Evolutionary conservation across 306 rosid genomes (phyloP).

Genomic region (Mucuna pruriens): DNA sequence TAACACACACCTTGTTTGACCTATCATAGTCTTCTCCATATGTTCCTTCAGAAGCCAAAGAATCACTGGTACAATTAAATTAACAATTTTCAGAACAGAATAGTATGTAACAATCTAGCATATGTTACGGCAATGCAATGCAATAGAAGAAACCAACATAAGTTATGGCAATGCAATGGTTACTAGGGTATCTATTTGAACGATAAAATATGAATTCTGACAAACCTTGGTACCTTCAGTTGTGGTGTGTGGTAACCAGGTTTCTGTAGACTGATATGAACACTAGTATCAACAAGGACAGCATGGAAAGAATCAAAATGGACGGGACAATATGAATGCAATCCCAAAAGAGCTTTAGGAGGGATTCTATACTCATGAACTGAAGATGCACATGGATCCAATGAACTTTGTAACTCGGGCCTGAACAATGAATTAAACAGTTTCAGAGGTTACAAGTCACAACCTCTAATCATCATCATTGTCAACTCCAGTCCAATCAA

Average conservation of each 20-base stretch:
- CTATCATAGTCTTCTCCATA: conserved; percentile 41
- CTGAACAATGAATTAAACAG: conserved; percentile 49
- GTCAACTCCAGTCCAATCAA: conserved; percentile 31
- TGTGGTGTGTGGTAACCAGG: conserved; percentile 51
- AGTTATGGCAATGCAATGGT: conserved; percentile 20
- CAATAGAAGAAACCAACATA: neutral
- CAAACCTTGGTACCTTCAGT: conserved; percentile 77
- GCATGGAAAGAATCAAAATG: conserved; percentile 83
- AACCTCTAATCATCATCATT: neutral
- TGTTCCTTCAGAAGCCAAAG: conserved; percentile 48
- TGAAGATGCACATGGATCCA: conserved; percentile 64
- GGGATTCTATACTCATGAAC: conserved; percentile 88
- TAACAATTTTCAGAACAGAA: conserved; percentile 19
- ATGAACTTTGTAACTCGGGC: conserved; percentile 58
- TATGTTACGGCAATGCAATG: too few relatives aligned
- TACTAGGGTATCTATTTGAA: conserved; percentile 29
- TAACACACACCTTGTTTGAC: conserved; percentile 59
- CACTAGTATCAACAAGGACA: conserved; percentile 79
- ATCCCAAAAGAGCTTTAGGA: conserved; percentile 83
- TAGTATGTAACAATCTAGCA: neutral
- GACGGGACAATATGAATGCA: conserved; percentile 89
- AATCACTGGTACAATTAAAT: conserved; percentile 58
- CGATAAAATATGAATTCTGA: conserved; percentile 44
- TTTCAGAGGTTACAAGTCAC: conserved; percentile 40
- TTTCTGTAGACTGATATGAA: conserved; percentile 73